phyloP scores from a whole-genome alignment of 768 basidiomycete genomes.

The Termitomyces sp. region DNA sequence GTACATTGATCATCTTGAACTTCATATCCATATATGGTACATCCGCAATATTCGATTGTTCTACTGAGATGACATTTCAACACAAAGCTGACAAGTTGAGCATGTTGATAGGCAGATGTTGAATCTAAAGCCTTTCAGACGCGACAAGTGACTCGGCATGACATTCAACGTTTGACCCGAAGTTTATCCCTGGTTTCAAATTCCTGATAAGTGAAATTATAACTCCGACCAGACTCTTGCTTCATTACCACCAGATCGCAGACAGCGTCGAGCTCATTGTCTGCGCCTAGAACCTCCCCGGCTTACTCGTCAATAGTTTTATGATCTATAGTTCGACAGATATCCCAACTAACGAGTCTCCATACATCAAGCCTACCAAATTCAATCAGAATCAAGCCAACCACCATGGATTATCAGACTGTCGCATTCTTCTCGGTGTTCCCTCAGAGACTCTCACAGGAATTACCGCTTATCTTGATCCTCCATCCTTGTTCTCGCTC shows the following conservation, averaged over 20 bases:
- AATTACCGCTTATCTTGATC: conserved; percentile 69
- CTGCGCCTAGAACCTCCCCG: conserved; percentile 10
- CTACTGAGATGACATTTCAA: too few species aligned
- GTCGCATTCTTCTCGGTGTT: conserved; percentile 41
- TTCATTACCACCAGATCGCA: conserved; percentile 9
- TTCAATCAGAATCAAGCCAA: conserved; percentile 19
- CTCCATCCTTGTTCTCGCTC: conserved; percentile 55
- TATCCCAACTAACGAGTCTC: conserved; percentile 31
- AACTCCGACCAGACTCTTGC: neutral
- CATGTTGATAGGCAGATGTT: too few species aligned
- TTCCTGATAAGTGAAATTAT: too few species aligned
- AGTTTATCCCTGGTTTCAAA: too few species aligned
- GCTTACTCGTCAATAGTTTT: conserved; percentile 35
- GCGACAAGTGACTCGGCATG: too few species aligned
- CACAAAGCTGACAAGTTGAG: too few species aligned
- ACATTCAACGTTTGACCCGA: too few species aligned
- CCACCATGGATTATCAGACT: conserved; percentile 47
- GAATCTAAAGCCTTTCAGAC: too few species aligned
- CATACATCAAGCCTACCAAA: conserved; percentile 25
- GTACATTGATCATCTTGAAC: too few species aligned
- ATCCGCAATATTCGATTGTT: too few species aligned
- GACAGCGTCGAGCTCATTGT: conserved; percentile 8
- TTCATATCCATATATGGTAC: too few species aligned
- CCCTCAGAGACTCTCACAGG: conserved; percentile 73
- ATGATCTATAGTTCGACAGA: conserved; percentile 59